A percentile compares a stretch with the other conserved stretches of the same genome.
phyloP scores from a whole-genome alignment of 139 green algal species.

The Edaphochlamys debaryana region DNA sequence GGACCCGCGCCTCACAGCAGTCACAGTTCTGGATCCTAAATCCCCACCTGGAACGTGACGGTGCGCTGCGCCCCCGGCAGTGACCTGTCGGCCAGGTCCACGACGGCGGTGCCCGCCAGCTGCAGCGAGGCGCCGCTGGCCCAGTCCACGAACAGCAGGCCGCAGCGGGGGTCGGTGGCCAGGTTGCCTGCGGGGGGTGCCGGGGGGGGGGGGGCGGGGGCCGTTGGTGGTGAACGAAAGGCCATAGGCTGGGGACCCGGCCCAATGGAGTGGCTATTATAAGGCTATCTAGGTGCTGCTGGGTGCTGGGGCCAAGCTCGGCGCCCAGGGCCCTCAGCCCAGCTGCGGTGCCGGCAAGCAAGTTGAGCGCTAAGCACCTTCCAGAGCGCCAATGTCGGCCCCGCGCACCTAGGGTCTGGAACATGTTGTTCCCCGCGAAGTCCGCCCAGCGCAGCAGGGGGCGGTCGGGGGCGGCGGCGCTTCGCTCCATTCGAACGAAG shows the following conservation, averaged over 20 bases:
- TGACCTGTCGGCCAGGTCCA: conserved; percentile 8
- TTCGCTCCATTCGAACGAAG: conserved; percentile 33
- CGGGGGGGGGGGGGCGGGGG: too few relatives aligned
- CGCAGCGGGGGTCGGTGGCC: not conserved
- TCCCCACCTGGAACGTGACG: conserved; percentile 25
- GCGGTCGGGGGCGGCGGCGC: not conserved
- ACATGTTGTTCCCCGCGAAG: conserved; percentile 54
- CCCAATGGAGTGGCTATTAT: too few relatives aligned
- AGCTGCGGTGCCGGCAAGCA: too few relatives aligned
- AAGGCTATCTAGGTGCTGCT: too few relatives aligned
- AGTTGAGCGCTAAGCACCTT: too few relatives aligned
- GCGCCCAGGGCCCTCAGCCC: too few relatives aligned
- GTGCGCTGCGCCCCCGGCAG: conserved; percentile 44
- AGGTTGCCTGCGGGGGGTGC: conserved; percentile 34
- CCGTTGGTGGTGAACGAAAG: too few relatives aligned
- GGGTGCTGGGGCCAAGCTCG: too few relatives aligned
- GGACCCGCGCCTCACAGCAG: too few relatives aligned
- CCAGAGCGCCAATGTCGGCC: too few relatives aligned
- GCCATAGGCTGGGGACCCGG: too few relatives aligned
- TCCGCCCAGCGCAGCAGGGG: conserved; percentile 42
- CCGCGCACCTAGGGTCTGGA: conserved; percentile 45
- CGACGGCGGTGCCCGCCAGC: conserved; percentile 14
- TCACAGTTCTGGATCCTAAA: too few relatives aligned
- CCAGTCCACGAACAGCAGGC: conserved; percentile 53
- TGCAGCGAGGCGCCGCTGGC: conserved; percentile 39